phyloP scores from a whole-genome alignment of 257 asterid genomes.

The Fraxinus anomala region DNA sequence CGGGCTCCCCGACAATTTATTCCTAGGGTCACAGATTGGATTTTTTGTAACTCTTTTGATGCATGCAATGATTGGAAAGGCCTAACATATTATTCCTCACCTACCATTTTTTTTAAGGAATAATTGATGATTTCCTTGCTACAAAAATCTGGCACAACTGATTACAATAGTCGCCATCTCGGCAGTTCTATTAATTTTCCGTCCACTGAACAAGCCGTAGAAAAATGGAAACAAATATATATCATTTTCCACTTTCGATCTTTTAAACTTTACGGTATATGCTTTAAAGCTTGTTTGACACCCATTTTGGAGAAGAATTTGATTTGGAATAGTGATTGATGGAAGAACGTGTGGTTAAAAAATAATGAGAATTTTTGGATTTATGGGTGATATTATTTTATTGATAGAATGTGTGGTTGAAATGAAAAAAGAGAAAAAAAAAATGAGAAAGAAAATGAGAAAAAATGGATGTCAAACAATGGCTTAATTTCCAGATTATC shows the following conservation, averaged over 20 bases:
- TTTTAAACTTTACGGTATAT: background rate
- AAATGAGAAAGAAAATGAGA: no score
- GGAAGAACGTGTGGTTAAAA: no score
- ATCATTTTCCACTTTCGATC: background rate
- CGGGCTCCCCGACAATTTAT: background rate
- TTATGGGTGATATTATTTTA: no score
- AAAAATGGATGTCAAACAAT: no score
- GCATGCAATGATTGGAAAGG: background rate
- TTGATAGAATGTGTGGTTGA: no score
- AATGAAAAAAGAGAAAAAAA: no score
- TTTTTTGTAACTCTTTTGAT: background rate
- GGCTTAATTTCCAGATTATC: background rate
- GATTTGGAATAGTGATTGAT: no score
- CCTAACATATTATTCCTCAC: background rate
- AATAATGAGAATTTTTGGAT: no score
- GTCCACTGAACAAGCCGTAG: conserved; percentile 5
- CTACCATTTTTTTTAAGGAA: background rate
- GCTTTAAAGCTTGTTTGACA: background rate
- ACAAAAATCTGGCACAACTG: conserved; percentile 16
- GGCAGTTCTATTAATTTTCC: background rate
- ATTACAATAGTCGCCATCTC: background rate
- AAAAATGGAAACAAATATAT: conserved; percentile 7
- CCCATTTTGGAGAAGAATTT: no score
- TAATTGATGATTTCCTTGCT: conserved; percentile 3
- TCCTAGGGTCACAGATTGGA: background rate